Evolutionary conservation across 2,329 filamentous ascomycete species (phyloP).

Genomic region (Colletotrichum nymphaeae): DNA sequence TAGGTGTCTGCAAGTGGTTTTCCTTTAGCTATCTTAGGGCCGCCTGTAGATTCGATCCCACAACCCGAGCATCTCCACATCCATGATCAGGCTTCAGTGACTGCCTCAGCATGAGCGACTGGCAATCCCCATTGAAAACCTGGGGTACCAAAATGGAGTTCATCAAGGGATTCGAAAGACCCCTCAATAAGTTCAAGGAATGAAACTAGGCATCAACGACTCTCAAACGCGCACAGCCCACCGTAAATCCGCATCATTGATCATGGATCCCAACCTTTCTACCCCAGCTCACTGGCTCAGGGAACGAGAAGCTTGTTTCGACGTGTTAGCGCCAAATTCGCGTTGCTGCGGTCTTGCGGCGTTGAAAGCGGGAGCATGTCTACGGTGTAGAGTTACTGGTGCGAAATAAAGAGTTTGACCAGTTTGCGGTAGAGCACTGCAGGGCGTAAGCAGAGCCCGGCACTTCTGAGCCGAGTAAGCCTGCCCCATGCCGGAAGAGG

Average conservation of each 20-base stretch:
- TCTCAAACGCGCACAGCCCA: neutral
- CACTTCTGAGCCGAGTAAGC: conserved; percentile 4
- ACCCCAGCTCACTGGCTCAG: neutral
- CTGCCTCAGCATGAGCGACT: too few relatives aligned
- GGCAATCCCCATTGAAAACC: too few relatives aligned
- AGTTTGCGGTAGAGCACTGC: neutral
- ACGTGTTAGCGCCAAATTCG: conserved; percentile 11
- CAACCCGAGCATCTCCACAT: too few relatives aligned
- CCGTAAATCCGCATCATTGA: neutral
- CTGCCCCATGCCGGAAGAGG: neutral
- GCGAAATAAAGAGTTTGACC: too few relatives aligned
- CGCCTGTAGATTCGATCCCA: too few relatives aligned
- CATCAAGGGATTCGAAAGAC: neutral
- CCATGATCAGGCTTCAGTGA: too few relatives aligned
- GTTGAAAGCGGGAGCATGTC: neutral
- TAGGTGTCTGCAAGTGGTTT: too few relatives aligned
- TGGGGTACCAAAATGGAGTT: too few relatives aligned
- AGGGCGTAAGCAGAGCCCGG: neutral
- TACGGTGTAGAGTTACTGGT: too few relatives aligned
- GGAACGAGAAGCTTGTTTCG: conserved; percentile 29
- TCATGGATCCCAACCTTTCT: neutral
- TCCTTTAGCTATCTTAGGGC: too few relatives aligned
- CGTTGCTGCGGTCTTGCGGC: neutral
- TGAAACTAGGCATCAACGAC: neutral
- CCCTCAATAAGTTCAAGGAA: neutral